Conservation (phyloP, 495 filamentous ascomycete genomes). For the Daldinia grandis region DNA sequence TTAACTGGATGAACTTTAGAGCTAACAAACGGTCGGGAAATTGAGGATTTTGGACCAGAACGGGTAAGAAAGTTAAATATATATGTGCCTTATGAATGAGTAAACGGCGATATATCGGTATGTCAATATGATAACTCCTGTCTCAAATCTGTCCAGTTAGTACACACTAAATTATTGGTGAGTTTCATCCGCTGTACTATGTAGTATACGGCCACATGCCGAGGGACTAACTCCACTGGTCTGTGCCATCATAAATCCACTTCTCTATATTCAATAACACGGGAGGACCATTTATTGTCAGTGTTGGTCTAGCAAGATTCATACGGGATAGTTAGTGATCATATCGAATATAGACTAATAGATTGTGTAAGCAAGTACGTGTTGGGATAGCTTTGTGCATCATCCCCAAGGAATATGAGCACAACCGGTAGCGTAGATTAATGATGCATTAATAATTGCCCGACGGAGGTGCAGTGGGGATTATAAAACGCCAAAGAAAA, state of each 20-base stretch:
- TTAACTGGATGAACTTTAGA: not conserved
- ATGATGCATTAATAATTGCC: constrained; percentile 3
- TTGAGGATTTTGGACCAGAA: not conserved
- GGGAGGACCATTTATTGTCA: no score
- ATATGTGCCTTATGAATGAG: not conserved
- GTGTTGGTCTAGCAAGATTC: not conserved
- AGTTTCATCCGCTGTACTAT: not conserved
- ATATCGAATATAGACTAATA: not conserved
- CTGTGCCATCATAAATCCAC: not conserved
- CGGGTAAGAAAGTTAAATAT: not conserved
- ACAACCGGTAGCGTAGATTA: not conserved
- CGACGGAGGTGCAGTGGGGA: constrained; percentile 1
- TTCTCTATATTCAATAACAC: not conserved
- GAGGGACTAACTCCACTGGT: not conserved
- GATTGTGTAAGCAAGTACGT: not conserved
- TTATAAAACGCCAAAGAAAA: constrained; percentile 1
- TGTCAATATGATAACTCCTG: not conserved
- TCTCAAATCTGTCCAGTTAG: not conserved
- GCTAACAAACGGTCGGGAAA: not conserved
- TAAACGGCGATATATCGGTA: not conserved
- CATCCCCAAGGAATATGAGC: not conserved
- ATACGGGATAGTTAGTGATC: not conserved
- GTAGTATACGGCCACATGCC: not conserved
- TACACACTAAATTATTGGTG: not conserved
- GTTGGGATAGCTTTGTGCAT: not conserved